These are phyloP conservation scores for Penicillium aurantiogriseum DNA, from an alignment of 2,329 filamentous ascomycete species.

Conservation along the genomic window DNA sequence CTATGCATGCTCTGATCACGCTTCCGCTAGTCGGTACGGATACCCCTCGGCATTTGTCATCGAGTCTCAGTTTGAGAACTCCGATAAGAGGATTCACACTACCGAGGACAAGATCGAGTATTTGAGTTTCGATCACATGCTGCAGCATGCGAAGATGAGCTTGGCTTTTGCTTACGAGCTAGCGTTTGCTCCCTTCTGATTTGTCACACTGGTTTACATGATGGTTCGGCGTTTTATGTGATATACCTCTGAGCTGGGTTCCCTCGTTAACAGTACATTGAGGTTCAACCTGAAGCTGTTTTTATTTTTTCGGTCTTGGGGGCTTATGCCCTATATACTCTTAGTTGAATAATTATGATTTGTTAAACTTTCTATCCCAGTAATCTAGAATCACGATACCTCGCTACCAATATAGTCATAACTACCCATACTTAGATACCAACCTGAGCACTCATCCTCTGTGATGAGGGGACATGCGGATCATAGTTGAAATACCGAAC, in stretches of 20 bases:
- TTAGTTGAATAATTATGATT: conserved; percentile 1
- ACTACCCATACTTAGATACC: not conserved
- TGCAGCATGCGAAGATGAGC: conserved; percentile 83
- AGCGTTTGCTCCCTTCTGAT: conserved; percentile 67
- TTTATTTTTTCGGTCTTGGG: not conserved
- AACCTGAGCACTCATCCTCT: not conserved
- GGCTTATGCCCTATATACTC: not conserved
- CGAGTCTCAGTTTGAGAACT: conserved; percentile 59
- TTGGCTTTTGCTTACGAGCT: conserved; percentile 81
- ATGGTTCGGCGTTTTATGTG: conserved; percentile 17
- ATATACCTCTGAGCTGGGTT: conserved; percentile 22
- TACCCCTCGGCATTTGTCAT: conserved; percentile 66
- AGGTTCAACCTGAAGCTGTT: conserved; percentile 1
- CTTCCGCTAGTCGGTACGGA: conserved; percentile 64
- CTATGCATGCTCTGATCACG: conserved; percentile 75
- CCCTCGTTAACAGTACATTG: conserved; percentile 3
- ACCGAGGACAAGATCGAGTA: conserved; percentile 69
- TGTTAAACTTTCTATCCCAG: not conserved
- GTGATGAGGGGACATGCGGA: not conserved
- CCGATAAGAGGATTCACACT: conserved; percentile 70
- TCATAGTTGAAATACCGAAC: not conserved
- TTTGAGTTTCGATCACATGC: conserved; percentile 83
- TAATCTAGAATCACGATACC: not conserved
- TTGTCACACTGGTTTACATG: not conserved
- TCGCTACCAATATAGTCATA: no score